Base-by-base conservation (phyloP, 2,329 filamentous ascomycete species). In the Neopestalotiopsis rosae region DNA sequence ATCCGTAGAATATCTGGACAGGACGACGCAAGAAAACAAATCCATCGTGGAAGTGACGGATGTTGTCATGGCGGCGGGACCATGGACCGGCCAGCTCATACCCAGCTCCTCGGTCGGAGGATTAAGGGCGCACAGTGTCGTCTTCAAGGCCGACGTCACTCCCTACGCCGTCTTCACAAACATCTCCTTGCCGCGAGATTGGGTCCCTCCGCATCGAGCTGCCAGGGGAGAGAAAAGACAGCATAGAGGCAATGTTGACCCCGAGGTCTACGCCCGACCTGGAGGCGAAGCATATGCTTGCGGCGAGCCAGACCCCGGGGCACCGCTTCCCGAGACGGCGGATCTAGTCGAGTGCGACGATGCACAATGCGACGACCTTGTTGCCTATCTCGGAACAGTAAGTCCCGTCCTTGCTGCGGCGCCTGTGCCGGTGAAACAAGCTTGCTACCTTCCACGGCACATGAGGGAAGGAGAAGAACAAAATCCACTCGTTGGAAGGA, bases 251-350 rank as follows among this genome's bases (percentile, higher is more conserved):
- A 87, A 87, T 20, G 94, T 94, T 13, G 91, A 94, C 32, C 96
- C 96, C 0, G 96, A 99, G 80, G 96, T 98, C 71, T 99, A 99
- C 78, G 93, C 96, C 0, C 88, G 96, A 4, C 95, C 95, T 0
- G 92, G 94, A 78, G 89, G 92, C 67, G 95, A 97, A 78, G 92
- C 97, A 12, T 99, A 99, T 79, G 95, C 94, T 0, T 99, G 96
- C 77, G 96, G 94, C 87, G 95, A 98, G 76, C 94, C 94, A 28
- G 96, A 99, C 77, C 87, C 87, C 1, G 79, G 86, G 3, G 87
- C 94, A 0, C 91, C 94, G 0, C 86, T 99, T 1, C 96, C 96
- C 0, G 84, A 89, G 2, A 91, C 91, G 0, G 90, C 92, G 3
- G 92, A 93, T 72, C 86, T 91, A 6, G 95, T 98, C 1, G 81